A percentile compares a stretch with the other conserved stretches of the same genome.
phyloP scores from a whole-genome alignment of 495 filamentous ascomycete genomes.

The Cercophora scortea region DNA sequence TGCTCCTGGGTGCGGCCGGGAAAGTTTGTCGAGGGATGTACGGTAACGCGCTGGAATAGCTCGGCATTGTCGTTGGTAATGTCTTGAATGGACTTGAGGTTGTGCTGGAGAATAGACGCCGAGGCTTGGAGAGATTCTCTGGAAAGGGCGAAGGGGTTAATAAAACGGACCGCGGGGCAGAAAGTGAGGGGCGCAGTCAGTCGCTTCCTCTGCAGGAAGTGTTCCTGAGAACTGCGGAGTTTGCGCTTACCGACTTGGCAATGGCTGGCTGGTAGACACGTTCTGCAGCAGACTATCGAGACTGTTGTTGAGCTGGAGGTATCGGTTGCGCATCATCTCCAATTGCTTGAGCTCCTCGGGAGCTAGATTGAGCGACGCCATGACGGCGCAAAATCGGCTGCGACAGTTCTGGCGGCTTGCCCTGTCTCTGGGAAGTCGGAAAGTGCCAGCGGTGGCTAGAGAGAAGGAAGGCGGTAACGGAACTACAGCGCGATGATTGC shows the following conservation, averaged over 20 bases:
- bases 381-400: slow-evolving; percentile 7
- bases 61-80: slow-evolving; percentile 50
- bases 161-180: background rate
- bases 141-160: background rate
- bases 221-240: no score
- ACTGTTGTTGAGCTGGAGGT: slow-evolving; percentile 59
- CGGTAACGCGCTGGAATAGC: slow-evolving; percentile 53
- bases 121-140: slow-evolving; percentile 66
- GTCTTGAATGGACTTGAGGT: slow-evolving; percentile 51
- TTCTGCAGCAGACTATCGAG: slow-evolving; percentile 50
- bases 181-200: background rate
- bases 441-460: no score
- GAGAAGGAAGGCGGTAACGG: no score
- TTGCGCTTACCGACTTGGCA: slow-evolving; percentile 27
- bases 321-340: slow-evolving; percentile 65
- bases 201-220: background rate
- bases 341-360: slow-evolving; percentile 63
- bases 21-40: slow-evolving; percentile 70
- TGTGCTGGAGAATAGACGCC: slow-evolving; percentile 55
- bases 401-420: no score
- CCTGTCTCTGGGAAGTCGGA: no score
- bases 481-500: no score
- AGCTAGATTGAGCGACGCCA: slow-evolving; percentile 40
- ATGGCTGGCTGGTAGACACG: slow-evolving; percentile 23
- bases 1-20: slow-evolving; percentile 61